Base-by-base conservation (phyloP, 805 yeast genomes). In the Suhomyces sp. region DNA sequence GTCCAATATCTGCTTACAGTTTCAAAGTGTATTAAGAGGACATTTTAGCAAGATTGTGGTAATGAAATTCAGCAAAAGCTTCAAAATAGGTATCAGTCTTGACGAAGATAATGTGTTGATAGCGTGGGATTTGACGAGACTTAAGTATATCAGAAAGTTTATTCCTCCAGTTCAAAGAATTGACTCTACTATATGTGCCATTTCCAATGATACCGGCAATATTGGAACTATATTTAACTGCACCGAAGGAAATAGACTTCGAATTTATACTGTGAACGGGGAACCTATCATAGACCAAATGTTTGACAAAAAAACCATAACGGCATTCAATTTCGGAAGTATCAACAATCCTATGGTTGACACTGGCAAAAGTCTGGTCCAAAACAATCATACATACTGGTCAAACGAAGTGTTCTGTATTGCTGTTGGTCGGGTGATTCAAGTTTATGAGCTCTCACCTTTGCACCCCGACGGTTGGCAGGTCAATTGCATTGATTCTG, bases 51-150 rank as follows among this genome's bases (percentile, higher is more conserved):
- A 71, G 0, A 73, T 88, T 3, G 68, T 61, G 13, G 72, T 74
- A n/a, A 61, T 90, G 24, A 69, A 71, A 38, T 73, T 76, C 31
- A 79, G 85, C 24, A 69, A 76, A 6, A 79, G 82, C 42, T 86
- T 76, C 61, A 83, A 85, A 50, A 64, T 79, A 3, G 71, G 86
- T 8, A 55, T 86, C 10, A 80, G 86, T 54, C 65, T 82, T 23
- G 90, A 87, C 62, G 59, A 51, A 0, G 70, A 64, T 7, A 93
- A 96, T 0, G 65, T 65, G 2, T 80, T 84, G 2, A 76, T 77
- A 17, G 56, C 84, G 4, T 89, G 96, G 93, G 90, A 89, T 60
- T 58, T 83, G 40, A 76, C 83, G 1, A 64, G 84, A 29, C 74
- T 73, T 49, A 77, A 77, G 49, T 75, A 78, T 44, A 77, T 87